These are phyloP conservation scores for Pestalotiopsis fici DNA, from an alignment of 2,329 filamentous ascomycete species.

Conservation along the genomic window DNA sequence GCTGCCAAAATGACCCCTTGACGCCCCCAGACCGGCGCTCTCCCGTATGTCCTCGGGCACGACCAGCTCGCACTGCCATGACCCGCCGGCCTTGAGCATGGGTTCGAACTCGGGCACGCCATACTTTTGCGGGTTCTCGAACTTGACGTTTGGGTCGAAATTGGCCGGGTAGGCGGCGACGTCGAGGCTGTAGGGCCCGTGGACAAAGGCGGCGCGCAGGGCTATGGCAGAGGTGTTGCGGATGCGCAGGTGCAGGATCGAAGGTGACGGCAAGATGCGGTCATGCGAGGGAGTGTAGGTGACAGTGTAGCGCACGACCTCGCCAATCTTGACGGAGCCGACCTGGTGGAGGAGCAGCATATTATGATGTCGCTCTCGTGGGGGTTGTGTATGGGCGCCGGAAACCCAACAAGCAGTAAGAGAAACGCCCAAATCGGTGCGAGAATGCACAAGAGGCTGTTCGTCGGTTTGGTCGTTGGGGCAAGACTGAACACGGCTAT, in stretches of 20 bases:
- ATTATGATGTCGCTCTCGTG: background rate
- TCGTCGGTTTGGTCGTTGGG: background rate
- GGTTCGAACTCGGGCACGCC: slow-evolving; percentile 91
- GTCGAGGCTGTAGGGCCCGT: slow-evolving; percentile 91
- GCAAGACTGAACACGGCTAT: background rate
- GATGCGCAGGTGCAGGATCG: slow-evolving; percentile 80
- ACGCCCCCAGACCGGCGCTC: slow-evolving; percentile 51
- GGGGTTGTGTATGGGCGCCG: background rate
- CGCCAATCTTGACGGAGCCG: slow-evolving; percentile 90
- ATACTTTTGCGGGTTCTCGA: slow-evolving; percentile 67
- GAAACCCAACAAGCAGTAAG: background rate
- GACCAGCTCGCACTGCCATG: slow-evolving; percentile 77
- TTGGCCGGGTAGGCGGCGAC: slow-evolving; percentile 81
- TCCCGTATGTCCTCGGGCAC: slow-evolving; percentile 79
- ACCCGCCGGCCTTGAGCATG: slow-evolving; percentile 90
- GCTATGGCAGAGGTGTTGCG: slow-evolving; percentile 91
- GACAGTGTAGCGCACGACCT: slow-evolving; percentile 87
- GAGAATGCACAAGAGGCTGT: background rate
- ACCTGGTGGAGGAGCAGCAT: slow-evolving; percentile 94
- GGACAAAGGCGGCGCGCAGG: slow-evolving; percentile 90
- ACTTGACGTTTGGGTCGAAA: slow-evolving; percentile 82
- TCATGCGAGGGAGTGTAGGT: slow-evolving; percentile 90
- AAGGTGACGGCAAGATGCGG: slow-evolving; percentile 84
- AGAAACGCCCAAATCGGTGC: background rate
- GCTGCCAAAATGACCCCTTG: slow-evolving; percentile 46